Evolutionary conservation across 805 yeast genomes (phyloP).

Genomic region (Sugiyamaella mastotermitis): DNA sequence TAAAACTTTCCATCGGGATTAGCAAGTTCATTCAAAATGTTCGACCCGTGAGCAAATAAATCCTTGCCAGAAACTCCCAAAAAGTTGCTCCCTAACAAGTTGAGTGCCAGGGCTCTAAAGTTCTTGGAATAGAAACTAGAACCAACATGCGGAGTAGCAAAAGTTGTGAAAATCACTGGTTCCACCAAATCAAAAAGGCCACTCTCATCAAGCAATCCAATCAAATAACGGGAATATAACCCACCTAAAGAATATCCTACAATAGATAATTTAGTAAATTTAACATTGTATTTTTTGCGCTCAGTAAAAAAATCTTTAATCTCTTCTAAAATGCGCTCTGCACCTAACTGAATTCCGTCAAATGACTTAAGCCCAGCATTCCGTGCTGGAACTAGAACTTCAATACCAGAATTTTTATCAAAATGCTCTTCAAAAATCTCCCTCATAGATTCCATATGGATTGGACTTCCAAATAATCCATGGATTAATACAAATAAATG

Average conservation of each 20-base stretch:
- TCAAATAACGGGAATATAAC: conserved; percentile 63
- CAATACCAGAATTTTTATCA: conserved; percentile 34
- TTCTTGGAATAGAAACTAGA: conserved; percentile 41
- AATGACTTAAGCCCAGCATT: conserved; percentile 72
- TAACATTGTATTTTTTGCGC: conserved; percentile 30
- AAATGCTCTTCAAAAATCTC: conserved; percentile 35
- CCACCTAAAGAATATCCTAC: conserved; percentile 95
- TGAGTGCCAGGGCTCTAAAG: conserved; percentile 33
- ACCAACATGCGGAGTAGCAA: conserved; percentile 79
- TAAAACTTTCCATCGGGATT: conserved; percentile 43
- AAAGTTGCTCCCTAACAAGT: conserved; percentile 47
- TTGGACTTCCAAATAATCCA: conserved; percentile 73
- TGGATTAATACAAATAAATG: conserved; percentile 72
- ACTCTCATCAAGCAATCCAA: conserved; percentile 55
- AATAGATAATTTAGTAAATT: conserved; percentile 57
- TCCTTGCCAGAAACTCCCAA: conserved; percentile 71
- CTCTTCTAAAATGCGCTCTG: conserved; percentile 61
- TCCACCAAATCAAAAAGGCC: conserved; percentile 50
- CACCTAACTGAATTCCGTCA: conserved; percentile 71
- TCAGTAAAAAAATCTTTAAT: conserved; percentile 36
- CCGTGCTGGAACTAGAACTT: conserved; percentile 42
- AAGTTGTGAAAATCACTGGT: conserved; percentile 59
- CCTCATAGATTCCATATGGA: conserved; percentile 47
- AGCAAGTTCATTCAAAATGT: conserved; percentile 47
- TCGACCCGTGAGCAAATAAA: conserved; percentile 49